Percentiles rank a stretch among this genome's conserved stretches.
Evolutionary conservation across 116 monocot species (phyloP).

Genomic region (Posidonia oceanica): DNA sequence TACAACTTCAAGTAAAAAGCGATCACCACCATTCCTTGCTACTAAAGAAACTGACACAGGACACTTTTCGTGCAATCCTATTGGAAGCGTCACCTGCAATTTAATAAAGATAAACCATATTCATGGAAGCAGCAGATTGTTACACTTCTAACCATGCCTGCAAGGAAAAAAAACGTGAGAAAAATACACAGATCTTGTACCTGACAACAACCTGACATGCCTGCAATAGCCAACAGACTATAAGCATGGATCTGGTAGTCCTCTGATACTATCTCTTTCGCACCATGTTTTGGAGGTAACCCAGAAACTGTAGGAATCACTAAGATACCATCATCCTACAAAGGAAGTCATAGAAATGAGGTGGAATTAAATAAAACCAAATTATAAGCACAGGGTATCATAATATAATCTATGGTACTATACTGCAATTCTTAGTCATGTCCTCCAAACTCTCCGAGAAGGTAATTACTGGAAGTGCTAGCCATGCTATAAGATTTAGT

Average conservation of each 20-base stretch:
- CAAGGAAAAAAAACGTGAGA: neutral
- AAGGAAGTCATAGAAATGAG: neutral
- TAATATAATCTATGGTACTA: too few species aligned
- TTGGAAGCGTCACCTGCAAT: conserved; percentile 62
- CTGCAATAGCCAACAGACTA: conserved; percentile 61
- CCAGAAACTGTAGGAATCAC: conserved; percentile 81
- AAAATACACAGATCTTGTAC: conserved; percentile 19
- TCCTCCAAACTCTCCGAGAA: too few species aligned
- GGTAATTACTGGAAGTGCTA: too few species aligned
- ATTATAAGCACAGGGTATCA: neutral
- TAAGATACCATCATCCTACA: conserved; percentile 90
- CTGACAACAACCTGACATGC: conserved; percentile 99
- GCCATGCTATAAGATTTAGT: too few species aligned
- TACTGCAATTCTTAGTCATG: too few species aligned
- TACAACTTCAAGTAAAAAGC: conserved; percentile 65
- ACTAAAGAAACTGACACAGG: conserved; percentile 85
- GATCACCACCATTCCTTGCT: conserved; percentile 87
- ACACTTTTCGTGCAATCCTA: conserved; percentile 62
- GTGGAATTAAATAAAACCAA: neutral
- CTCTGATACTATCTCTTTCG: conserved; percentile 57
- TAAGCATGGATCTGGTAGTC: conserved; percentile 34
- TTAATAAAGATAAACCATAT: neutral
- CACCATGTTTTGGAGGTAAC: conserved; percentile 66
- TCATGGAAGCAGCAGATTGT: neutral
- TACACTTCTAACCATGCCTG: neutral